Evolutionary conservation across 176 grass and related monocot species (phyloP), one percentile per base, ranked within the genome.

Genomic region (Juncus inflexus): DNA sequence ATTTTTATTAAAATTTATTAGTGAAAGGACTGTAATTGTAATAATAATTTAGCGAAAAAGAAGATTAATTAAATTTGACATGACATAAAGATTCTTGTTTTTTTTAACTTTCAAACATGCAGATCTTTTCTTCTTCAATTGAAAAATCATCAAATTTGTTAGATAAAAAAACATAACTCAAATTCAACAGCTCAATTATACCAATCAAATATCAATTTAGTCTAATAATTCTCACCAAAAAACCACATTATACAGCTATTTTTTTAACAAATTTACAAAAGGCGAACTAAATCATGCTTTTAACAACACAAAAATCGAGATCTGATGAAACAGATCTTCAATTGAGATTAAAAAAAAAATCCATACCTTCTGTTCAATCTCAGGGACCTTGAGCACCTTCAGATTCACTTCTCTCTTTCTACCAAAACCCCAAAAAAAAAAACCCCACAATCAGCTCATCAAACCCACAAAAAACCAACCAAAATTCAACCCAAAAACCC

Each of bases 371-470:
- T 99, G 95, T 77, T 99, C 95, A 35, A 92, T 81, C 73, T 99
- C 95, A 5, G 95, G 95, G n/a, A 99, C 89, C 80, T 99, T 99
- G 78, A 99, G 95, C 73, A 99, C 95, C 65, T 94, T 99, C 52
- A 99, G 75, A 94, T 99, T 99, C 19, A 99, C 95, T 85, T 99
- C 95, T 69, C 95, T 82, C 75, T 99, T 99, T 70, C 89, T 99
- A 83, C 64, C 77, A 75, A 4, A 77, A 47, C 35, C 35, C 19
- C 0, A 28, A 73, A 64, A 14, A 19, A 52, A 76, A 59, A n/a
- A n/a, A n/a, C n/a, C n/a, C 74, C 64, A 80, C 35, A 10, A 86
- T 78, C 74, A 66, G 57, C 3, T 3, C 12, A 54, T 45, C n/a
- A 11, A 6, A 47, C 38, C 14, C 1, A 5, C 10, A 40, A 35